phyloP scores from a whole-genome alignment of 345 rosid genomes.

The Cochlearia excelsa region DNA sequence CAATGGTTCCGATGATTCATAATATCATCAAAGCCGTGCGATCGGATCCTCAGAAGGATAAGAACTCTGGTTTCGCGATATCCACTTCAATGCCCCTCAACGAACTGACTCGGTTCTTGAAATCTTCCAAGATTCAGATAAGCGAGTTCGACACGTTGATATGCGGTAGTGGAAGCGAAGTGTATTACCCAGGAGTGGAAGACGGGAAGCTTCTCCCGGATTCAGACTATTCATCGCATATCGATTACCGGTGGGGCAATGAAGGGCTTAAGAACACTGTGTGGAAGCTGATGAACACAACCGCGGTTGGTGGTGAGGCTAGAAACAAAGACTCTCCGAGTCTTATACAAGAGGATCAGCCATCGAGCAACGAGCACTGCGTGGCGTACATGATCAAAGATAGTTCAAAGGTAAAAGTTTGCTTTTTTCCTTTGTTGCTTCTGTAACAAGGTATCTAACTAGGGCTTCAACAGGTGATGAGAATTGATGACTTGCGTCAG shows the following conservation, averaged over 20 bases:
- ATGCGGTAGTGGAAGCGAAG: constrained; percentile 90
- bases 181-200: constrained; percentile 78
- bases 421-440: neutral
- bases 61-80: constrained; percentile 65
- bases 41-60: constrained; percentile 55
- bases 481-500: constrained; percentile 84
- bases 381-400: constrained; percentile 68
- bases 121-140: constrained; percentile 60
- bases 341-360: constrained; percentile 56
- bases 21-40: constrained; percentile 63
- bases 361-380: constrained; percentile 70
- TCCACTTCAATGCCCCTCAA: constrained; percentile 81
- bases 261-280: constrained; percentile 89
- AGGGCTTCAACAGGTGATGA: constrained; percentile 52
- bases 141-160: constrained; percentile 82
- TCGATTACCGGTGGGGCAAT: constrained; percentile 85
- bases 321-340: constrained; percentile 38
- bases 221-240: constrained; percentile 83
- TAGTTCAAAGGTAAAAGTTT: constrained; percentile 49
- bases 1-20: constrained; percentile 54
- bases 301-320: constrained; percentile 48
- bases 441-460: neutral
- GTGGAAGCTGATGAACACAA: constrained; percentile 71
- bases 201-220: constrained; percentile 73
- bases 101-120: constrained; percentile 57